These are phyloP conservation scores for Ogataea methanolica DNA, from an alignment of 805 yeast genomes.

Conservation along the genomic window DNA sequence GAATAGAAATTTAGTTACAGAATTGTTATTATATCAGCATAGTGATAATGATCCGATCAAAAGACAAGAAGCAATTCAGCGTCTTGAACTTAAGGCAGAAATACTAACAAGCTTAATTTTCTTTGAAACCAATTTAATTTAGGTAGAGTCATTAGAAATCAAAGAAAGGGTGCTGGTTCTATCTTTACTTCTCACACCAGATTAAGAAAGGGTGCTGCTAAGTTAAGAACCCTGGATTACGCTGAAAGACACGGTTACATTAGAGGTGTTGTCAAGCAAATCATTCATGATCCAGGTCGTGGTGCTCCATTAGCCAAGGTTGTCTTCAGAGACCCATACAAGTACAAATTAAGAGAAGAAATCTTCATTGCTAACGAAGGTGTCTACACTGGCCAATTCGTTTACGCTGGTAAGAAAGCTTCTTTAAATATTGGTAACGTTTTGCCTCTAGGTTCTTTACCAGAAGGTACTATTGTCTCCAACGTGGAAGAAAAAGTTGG, in stretches of 20 bases:
- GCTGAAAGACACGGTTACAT: slow-evolving; percentile 99
- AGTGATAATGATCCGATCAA: too few species aligned
- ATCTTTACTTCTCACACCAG: slow-evolving; percentile 99
- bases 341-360: slow-evolving; percentile 96
- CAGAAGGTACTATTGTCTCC: slow-evolving; percentile 99
- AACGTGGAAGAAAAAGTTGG: slow-evolving; percentile 98
- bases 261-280: slow-evolving; percentile 98
- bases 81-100: neutral
- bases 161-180: slow-evolving; percentile 99
- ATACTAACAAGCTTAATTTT: neutral
- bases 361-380: slow-evolving; percentile 99
- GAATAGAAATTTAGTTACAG: neutral
- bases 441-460: slow-evolving; percentile 93
- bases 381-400: slow-evolving; percentile 98
- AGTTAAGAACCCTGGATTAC: slow-evolving; percentile 97
- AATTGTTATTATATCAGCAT: neutral
- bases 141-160: slow-evolving; percentile 99
- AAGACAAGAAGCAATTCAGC: too few species aligned
- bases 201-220: slow-evolving; percentile 99
- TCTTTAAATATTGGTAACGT: slow-evolving; percentile 95
- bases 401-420: slow-evolving; percentile 99
- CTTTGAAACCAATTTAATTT: neutral
- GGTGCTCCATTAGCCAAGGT: slow-evolving; percentile 99
- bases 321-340: slow-evolving; percentile 99
- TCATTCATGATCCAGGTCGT: slow-evolving; percentile 99